These are phyloP conservation scores for Colletotrichum viniferum DNA, from an alignment of 2,329 filamentous ascomycete genomes.

Conservation along the genomic window DNA sequence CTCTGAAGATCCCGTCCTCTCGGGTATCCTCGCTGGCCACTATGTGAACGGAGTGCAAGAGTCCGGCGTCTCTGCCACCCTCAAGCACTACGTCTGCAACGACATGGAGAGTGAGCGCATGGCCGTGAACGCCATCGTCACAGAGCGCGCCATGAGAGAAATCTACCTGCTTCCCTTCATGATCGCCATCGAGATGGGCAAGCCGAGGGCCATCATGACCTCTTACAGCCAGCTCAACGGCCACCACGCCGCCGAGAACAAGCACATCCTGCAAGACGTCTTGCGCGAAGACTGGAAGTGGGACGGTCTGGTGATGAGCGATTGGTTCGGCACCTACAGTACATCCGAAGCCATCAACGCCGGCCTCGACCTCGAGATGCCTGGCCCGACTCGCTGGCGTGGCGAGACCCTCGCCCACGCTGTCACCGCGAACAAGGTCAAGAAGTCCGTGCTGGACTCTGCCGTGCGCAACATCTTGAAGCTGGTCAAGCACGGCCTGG, in stretches of 20 bases:
- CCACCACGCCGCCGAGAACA: slow-evolving; percentile 37
- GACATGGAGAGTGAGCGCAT: slow-evolving; percentile 64
- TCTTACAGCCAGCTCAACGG: slow-evolving; percentile 48
- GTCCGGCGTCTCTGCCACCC: slow-evolving; percentile 58
- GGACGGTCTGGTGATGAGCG: slow-evolving; percentile 62
- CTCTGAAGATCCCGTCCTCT: slow-evolving; percentile 61
- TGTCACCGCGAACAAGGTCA: slow-evolving; percentile 60
- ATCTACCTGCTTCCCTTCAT: slow-evolving; percentile 64
- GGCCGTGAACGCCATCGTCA: slow-evolving; percentile 58
- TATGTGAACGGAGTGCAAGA: slow-evolving; percentile 60
- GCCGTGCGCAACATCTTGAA: slow-evolving; percentile 34
- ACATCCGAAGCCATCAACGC: slow-evolving; percentile 34
- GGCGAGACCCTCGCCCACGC: slow-evolving; percentile 52
- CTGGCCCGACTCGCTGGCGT: slow-evolving; percentile 36
- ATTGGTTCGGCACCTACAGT: slow-evolving; percentile 64
- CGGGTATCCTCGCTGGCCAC: slow-evolving; percentile 57
- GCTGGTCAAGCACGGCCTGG: slow-evolving; percentile 46
- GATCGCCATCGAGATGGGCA: slow-evolving; percentile 55
- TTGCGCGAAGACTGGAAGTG: slow-evolving; percentile 62
- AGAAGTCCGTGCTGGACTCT: slow-evolving; percentile 56
- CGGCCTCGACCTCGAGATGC: slow-evolving; percentile 43
- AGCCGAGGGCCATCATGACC: slow-evolving; percentile 61
- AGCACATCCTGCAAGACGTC: slow-evolving; percentile 51
- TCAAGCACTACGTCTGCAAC: slow-evolving; percentile 67
- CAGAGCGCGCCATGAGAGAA: slow-evolving; percentile 60